These are phyloP conservation scores for Clavispora phyllophila DNA, from an alignment of 805 yeast genomes.

Conservation along the genomic window DNA sequence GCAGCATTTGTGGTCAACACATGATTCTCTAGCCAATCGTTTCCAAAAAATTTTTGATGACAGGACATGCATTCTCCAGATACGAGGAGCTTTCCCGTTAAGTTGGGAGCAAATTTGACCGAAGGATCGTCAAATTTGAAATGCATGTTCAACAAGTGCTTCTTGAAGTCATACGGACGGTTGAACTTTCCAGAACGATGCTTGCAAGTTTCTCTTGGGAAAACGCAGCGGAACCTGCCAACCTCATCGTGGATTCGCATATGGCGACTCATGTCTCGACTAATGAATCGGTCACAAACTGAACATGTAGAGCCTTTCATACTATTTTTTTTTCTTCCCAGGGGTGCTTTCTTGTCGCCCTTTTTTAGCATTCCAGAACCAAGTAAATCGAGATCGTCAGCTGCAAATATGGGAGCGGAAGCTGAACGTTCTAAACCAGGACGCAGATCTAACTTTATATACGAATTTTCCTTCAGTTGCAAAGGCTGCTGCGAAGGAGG, in stretches of 20 bases:
- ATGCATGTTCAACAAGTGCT: conserved; percentile 39
- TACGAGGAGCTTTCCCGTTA: conserved; percentile 37
- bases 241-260: conserved; percentile 40
- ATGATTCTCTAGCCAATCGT: conserved; percentile 54
- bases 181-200: conserved; percentile 40
- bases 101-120: conserved; percentile 34
- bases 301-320: conserved; percentile 35
- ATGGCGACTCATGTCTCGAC: conserved; percentile 38
- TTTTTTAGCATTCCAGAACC: not conserved
- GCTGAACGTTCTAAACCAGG: not conserved
- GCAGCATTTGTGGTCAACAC: conserved; percentile 28
- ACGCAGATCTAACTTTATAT: not conserved
- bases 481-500: not conserved
- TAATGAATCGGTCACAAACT: conserved; percentile 37
- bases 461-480: not conserved
- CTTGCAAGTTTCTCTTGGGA: conserved; percentile 34
- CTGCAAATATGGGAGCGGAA: not conserved
- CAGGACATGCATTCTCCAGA: conserved; percentile 41
- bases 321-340: conserved; percentile 21
- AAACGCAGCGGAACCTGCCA: conserved; percentile 40
- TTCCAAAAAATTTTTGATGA: conserved; percentile 44
- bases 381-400: not conserved
- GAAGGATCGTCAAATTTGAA: conserved; percentile 38
- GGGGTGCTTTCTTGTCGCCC: not conserved
- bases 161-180: conserved; percentile 43